Percentiles rank a stretch among this genome's conserved stretches.
Conservation (phyloP, 768 basidiomycete genomes). For the Boletus sp. region DNA sequence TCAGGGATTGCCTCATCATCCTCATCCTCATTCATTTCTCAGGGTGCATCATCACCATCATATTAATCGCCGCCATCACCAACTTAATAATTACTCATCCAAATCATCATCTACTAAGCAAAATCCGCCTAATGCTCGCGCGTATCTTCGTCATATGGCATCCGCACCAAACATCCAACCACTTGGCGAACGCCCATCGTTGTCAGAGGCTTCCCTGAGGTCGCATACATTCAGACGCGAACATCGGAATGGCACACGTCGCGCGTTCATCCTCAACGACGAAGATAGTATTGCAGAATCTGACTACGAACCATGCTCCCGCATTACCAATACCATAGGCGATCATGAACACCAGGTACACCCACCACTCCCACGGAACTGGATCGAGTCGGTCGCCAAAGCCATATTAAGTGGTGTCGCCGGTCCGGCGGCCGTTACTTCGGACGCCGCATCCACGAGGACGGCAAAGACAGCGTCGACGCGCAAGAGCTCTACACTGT, state of each 20-base stretch:
- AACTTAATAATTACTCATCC: slow-evolving; percentile 25
- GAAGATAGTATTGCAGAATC: slow-evolving; percentile 25
- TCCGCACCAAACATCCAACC: slow-evolving; percentile 50
- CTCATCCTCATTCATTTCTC: slow-evolving; percentile 20
- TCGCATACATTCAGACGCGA: slow-evolving; percentile 27
- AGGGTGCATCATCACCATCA: slow-evolving; percentile 20
- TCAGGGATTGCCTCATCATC: slow-evolving; percentile 19
- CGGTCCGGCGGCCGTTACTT: slow-evolving; percentile 33
- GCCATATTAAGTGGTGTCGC: slow-evolving; percentile 56
- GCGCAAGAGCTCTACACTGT: slow-evolving; percentile 23
- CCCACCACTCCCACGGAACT: slow-evolving; percentile 64
- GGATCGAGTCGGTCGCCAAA: slow-evolving; percentile 68
- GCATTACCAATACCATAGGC: slow-evolving; percentile 27
- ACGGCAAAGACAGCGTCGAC: slow-evolving; percentile 21
- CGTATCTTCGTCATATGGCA: slow-evolving; percentile 73
- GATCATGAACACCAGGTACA: slow-evolving; percentile 26
- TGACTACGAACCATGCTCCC: slow-evolving; percentile 20
- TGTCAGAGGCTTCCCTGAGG: slow-evolving; percentile 31
- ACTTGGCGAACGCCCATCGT: slow-evolving; percentile 30
- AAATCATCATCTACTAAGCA: slow-evolving; percentile 18
- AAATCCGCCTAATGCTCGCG: slow-evolving; percentile 49
- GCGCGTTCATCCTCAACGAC: slow-evolving; percentile 33
- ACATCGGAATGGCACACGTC: slow-evolving; percentile 31
- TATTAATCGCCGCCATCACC: slow-evolving; percentile 20
- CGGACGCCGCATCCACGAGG: slow-evolving; percentile 22